Base-by-base conservation (phyloP, 2,329 filamentous ascomycete genomes). In the Malbranchea zuffiana region DNA sequence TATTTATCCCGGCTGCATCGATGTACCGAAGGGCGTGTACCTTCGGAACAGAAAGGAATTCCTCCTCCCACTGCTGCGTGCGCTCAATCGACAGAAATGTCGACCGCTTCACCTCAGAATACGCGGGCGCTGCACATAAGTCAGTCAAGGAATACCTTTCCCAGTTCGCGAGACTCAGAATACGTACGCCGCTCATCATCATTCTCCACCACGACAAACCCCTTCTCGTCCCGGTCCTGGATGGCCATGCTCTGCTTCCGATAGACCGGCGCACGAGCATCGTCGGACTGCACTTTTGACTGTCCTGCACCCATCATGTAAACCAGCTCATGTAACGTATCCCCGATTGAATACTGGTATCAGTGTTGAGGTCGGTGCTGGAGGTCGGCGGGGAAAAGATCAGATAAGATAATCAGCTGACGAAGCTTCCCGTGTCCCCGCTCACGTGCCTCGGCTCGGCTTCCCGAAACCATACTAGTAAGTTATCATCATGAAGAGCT, bases 31-130 rank as follows among this genome's bases (percentile, higher is more conserved):
- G 16, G 5, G 16, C 21, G 11, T 38, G 11, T 44, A 53, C 53
- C 46, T 54, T 54, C 12, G 47, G 41, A 32, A 53, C 51, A 6
- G 42, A 43, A 10, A 56, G 30, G 6, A 56, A 44, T 13, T 42
- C 42, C 26, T 53, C 46, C 31, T 49, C 47, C 53, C 53, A 56
- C 28, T 37, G 34, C 29, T 43, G 44, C 10, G 53, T 27, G 13
- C 49, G 44, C 12, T 50, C 42, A n/a, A 51, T 36, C 7, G 50
- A 45, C 3, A 53, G 29, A 3, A 40, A 37, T 2, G 29, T 39
- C 18, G 41, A 26, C 32, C 47, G 12, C 37, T 39, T 20, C 19
- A 33, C 8, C 42, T 42, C 18, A 12, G 31, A 42, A 23, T 49
- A 48, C 8, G 44, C 46, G 5, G 48, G 47, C 8, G 48, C 47